Evolutionary conservation across 805 yeast genomes (phyloP).

Genomic region (Lipomyces mesembrius): DNA sequence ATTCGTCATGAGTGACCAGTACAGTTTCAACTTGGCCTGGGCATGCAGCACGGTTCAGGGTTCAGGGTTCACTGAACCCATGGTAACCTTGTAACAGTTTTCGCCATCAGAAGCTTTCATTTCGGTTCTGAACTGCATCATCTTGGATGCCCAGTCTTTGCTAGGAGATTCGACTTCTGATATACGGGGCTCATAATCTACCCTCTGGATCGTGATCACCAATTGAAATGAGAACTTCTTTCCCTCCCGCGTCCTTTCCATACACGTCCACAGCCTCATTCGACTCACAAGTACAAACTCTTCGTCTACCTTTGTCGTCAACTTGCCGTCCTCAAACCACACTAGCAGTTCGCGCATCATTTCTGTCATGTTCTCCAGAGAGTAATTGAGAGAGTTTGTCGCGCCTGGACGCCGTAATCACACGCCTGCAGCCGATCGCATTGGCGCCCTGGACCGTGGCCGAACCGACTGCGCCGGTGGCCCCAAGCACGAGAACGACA

Average conservation of each 20-base stretch:
- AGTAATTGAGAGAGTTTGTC: neutral
- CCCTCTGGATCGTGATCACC: no score
- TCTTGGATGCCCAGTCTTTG: no score
- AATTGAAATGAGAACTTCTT: neutral
- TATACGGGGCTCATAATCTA: no score
- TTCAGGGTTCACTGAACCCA: no score
- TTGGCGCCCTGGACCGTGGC: neutral
- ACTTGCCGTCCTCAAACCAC: slow-evolving; percentile 5
- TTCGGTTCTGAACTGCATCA: no score
- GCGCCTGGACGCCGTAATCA: slow-evolving; percentile 4
- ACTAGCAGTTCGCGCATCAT: slow-evolving; percentile 3
- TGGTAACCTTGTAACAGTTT: neutral
- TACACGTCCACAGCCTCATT: slow-evolving; percentile 1
- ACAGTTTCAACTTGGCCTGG: neutral
- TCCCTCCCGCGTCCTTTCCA: slow-evolving; percentile 1
- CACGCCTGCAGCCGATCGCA: slow-evolving; percentile 2
- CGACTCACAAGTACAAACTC: neutral
- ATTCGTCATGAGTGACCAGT: neutral
- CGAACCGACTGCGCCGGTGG: slow-evolving; percentile 7
- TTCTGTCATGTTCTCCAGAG: neutral
- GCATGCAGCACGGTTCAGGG: neutral
- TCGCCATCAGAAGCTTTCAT: no score
- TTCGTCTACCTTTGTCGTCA: neutral
- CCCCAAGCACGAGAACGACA: slow-evolving; percentile 8
- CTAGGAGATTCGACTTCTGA: no score